Evolutionary conservation across 1,284 basidiomycete genomes (phyloP).

Genomic region (Amanita bisporigera): DNA sequence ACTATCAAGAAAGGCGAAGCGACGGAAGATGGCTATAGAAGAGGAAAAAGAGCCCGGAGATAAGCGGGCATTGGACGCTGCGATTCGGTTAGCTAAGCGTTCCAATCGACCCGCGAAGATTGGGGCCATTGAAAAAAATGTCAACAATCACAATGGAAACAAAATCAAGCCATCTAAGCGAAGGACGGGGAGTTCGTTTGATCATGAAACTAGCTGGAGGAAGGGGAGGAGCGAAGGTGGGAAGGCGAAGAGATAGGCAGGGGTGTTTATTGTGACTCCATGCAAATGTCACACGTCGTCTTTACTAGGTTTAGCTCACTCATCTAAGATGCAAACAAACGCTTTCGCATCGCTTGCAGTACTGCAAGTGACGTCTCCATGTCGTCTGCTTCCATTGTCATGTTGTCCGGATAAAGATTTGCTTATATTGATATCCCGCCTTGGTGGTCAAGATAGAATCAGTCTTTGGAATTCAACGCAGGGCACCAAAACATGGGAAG

Average conservation of each 20-base stretch:
- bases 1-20: conserved; percentile 81
- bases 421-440: conserved; percentile 65
- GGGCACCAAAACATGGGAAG: conserved; percentile 80
- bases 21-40: conserved; percentile 85
- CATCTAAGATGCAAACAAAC: conserved; percentile 47
- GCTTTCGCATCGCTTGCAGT: conserved; percentile 64
- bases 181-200: conserved; percentile 44
- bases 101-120: conserved; percentile 57
- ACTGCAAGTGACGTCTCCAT: conserved; percentile 59
- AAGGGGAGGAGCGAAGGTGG: not conserved
- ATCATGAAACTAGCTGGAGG: conserved; percentile 49
- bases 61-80: conserved; percentile 62
- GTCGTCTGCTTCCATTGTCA: conserved; percentile 62
- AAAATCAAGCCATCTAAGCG: conserved; percentile 29
- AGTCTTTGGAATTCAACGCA: conserved; percentile 78
- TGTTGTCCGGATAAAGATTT: conserved; percentile 88
- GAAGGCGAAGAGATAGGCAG: not conserved
- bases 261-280: not conserved
- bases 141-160: conserved; percentile 19
- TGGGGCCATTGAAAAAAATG: conserved; percentile 34
- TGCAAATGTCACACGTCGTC: not conserved
- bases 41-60: conserved; percentile 72
- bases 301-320: not conserved
- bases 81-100: conserved; percentile 89
- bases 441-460: conserved; percentile 68